Base-by-base conservation (phyloP, 169 alveolate species). In the Prorocentrum cordatum region DNA sequence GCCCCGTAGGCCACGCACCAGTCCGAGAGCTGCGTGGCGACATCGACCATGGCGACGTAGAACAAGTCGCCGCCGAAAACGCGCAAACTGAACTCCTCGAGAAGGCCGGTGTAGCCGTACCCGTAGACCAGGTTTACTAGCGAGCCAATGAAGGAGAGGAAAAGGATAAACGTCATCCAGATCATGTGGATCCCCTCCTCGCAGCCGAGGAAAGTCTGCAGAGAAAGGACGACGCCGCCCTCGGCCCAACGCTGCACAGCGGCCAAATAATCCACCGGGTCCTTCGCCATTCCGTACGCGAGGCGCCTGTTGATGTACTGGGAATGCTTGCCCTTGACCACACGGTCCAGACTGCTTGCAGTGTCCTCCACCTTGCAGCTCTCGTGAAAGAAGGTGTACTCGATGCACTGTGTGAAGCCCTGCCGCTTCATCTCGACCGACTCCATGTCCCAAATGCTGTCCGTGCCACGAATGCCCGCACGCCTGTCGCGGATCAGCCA, bases 211-310 rank as follows among this genome's bases (percentile, higher is more conserved):
- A 75, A 75, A 20, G 86, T 75, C 72, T 75, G 86, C 42, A 75
- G 29, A 32, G 86, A 75, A 58, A 75, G 64, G 39, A 75, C 87
- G 32, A 75, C 87, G 4, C 87, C 87, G 50, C 87, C 87, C 61
- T 75, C 87, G 12, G 87, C 87, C 87, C 87, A 75, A 14, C 87
- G 87, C 87, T 75, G 87, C 68, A 75, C 87, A 31, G 87, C 87
- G 3, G 87, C 87, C 87, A 75, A n/a, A 61, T 75, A 75, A 31
- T 75, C 87, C 39, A 75, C 68, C 1, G 87, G 87, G 64, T 75
- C 58, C 87, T 75, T 75, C 54, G 87, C 87, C 87, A 75, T 75
- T 24, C 87, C 87, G 31, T 45, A 75, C 73, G 87, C 50, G 73
- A 73, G 33, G 14, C 85, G 59, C 29, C 85, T 68, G 62, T 73